A percentile compares a stretch with the other conserved stretches of the same genome.
These are phyloP conservation scores for Teratosphaeria nubilosa DNA, from an alignment of 2,329 filamentous ascomycete genomes.

Conservation along the genomic window DNA sequence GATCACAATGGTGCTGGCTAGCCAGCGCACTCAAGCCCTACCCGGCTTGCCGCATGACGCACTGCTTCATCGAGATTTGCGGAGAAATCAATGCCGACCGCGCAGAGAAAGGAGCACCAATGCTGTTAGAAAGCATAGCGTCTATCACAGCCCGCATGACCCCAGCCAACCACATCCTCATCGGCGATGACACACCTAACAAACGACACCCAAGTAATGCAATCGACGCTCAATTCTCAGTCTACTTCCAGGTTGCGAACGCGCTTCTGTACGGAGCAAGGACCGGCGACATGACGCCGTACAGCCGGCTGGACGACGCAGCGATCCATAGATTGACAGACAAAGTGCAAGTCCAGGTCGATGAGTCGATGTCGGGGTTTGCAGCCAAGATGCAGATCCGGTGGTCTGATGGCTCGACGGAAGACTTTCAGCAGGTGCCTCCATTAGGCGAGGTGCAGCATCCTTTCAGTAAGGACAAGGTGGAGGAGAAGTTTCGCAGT, in stretches of 20 bases:
- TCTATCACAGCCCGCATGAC: slow-evolving; percentile 13
- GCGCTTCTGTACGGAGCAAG: slow-evolving; percentile 19
- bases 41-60: slow-evolving; percentile 24
- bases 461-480: slow-evolving; percentile 19
- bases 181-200: slow-evolving; percentile 26
- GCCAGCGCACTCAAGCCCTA: slow-evolving; percentile 21
- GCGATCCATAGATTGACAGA: slow-evolving; percentile 14
- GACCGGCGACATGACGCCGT: slow-evolving; percentile 18
- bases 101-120: neutral
- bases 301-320: slow-evolving; percentile 16
- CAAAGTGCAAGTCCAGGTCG: slow-evolving; percentile 15
- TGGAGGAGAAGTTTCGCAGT: slow-evolving; percentile 21
- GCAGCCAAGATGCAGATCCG: slow-evolving; percentile 13
- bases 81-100: slow-evolving; percentile 10
- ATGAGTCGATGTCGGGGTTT: slow-evolving; percentile 14
- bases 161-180: slow-evolving; percentile 16
- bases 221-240: slow-evolving; percentile 28
- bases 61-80: slow-evolving; percentile 22
- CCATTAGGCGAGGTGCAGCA: slow-evolving; percentile 22
- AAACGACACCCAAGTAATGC: slow-evolving; percentile 27
- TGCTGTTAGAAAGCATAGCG: slow-evolving; percentile 6
- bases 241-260: slow-evolving; percentile 26
- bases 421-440: slow-evolving; percentile 12
- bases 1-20: slow-evolving; percentile 17
- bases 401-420: slow-evolving; percentile 14